These are phyloP conservation scores for Akebia trifoliata DNA, from an alignment of 164 flowering plant genomes.

Conservation along the genomic window DNA sequence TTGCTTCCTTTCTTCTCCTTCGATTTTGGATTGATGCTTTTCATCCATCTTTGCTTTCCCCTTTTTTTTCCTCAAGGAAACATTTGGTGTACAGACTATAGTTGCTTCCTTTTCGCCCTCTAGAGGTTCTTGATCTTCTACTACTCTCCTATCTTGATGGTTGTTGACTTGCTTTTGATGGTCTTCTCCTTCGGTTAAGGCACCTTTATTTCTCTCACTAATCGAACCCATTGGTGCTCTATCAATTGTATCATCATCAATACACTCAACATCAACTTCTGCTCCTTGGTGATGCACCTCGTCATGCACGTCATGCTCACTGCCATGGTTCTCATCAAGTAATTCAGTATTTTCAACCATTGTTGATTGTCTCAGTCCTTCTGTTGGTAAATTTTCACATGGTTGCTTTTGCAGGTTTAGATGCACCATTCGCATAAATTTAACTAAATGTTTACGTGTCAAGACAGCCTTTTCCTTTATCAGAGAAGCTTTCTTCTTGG, in stretches of 20 bases:
- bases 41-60: constrained; percentile 1
- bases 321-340: neutral
- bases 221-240: neutral
- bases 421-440: constrained; percentile 23
- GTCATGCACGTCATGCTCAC: neutral
- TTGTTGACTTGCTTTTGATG: neutral
- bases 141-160: neutral
- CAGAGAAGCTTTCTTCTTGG: constrained; percentile 29
- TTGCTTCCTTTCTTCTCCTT: neutral
- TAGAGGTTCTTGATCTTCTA: neutral
- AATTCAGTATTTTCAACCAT: neutral
- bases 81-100: neutral
- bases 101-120: neutral
- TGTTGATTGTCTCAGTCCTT: constrained; percentile 11
- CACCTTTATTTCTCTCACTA: neutral
- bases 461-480: constrained; percentile 20
- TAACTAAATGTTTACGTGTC: constrained; percentile 38
- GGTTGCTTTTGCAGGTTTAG: constrained; percentile 7
- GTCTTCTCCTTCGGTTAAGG: neutral
- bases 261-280: constrained; percentile 1
- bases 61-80: neutral
- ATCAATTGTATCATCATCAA: no score
- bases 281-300: constrained; percentile 8
- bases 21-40: neutral
- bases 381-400: constrained; percentile 1